phyloP scores from a whole-genome alignment of 805 yeast genomes.

The Blastobotrys parvus region DNA sequence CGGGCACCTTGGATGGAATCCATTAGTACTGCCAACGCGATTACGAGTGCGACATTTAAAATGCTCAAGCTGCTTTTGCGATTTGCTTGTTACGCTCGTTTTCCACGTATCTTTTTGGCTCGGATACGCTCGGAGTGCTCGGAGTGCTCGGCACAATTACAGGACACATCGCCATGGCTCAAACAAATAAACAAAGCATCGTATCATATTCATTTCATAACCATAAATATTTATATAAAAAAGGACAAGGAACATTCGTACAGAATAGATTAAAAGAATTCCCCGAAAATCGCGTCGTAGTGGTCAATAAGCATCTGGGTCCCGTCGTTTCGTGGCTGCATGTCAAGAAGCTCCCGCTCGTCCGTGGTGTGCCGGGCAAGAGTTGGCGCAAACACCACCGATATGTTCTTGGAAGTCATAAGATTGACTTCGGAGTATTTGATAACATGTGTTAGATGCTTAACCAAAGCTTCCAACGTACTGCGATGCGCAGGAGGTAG shows the following conservation, averaged over 20 bases:
- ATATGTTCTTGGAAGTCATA: slow-evolving; percentile 75
- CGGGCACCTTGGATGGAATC: no score
- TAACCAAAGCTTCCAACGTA: slow-evolving; percentile 47
- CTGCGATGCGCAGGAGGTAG: slow-evolving; percentile 64
- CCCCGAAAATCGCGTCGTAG: slow-evolving; percentile 13
- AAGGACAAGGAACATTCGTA: neutral
- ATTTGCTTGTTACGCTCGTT: no score
- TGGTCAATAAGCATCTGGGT: slow-evolving; percentile 56
- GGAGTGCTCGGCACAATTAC: no score
- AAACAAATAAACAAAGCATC: no score
- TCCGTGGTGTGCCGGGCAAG: slow-evolving; percentile 71
- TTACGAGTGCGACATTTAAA: no score
- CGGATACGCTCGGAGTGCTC: no score
- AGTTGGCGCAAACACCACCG: slow-evolving; percentile 94
- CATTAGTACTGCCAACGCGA: no score
- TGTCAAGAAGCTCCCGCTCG: slow-evolving; percentile 75
- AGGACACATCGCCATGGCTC: no score
- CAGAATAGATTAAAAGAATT: neutral
- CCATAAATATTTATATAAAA: no score
- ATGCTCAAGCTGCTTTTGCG: no score
- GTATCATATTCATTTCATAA: no score
- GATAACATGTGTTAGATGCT: slow-evolving; percentile 59
- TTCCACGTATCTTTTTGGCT: no score
- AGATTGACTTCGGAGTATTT: slow-evolving; percentile 48
- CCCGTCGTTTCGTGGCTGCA: slow-evolving; percentile 68